Evolutionary conservation across 2,329 filamentous ascomycete genomes (phyloP), one percentile per base, ranked within the genome.

Genomic region (Colletotrichum paranaense): DNA sequence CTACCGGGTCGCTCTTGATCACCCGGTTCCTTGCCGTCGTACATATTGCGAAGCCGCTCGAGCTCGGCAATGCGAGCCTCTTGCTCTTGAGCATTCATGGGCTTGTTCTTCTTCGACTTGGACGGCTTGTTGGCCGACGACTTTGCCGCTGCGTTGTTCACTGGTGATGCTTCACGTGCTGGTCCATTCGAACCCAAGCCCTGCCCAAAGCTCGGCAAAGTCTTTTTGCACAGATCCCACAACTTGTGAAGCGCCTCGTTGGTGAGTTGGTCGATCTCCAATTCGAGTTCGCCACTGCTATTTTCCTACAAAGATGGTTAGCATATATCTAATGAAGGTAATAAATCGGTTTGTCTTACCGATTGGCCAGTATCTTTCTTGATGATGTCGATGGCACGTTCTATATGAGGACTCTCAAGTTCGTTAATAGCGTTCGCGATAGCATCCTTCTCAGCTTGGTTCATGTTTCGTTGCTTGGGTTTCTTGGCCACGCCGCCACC

Each of bases 361-460:
- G 87, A 93, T 87, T 84, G 94, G 85, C 86, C 94, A 83, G 85
- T 97, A 76, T 97, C 96, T 76, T 91, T 91, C 81, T 97, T 95
- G 80, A 99, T 98, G 75, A 98, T 95, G 73, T 93, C 91, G 38
- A 98, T 94, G 0, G 96, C 95, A 76, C 91, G 91, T 62, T 92
- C 89, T 79, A 98, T 93, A 76, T 94, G 92, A n/a, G 88, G 87
- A 62, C 93, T 92, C 22, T 95, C 92, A 70, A 98, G 90, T 75
- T 92, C 92, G 78, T 92, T 93, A 75, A 98, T 97, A 16, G 94
- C 93, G 72, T 93, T 92, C 1, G 95, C 96, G 71, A 99, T 97
- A 76, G 95, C 91, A 71, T 97, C 94, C 86, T 98, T 98, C 84
- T 99, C 95, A 4, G 92, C 88, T 72, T 91, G 92, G 57, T 95